Percentiles rank a stretch among this genome's conserved stretches.
These are phyloP conservation scores for Phytophthora tentaculata DNA, from an alignment of 352 stramenopile species.

Conservation along the genomic window DNA sequence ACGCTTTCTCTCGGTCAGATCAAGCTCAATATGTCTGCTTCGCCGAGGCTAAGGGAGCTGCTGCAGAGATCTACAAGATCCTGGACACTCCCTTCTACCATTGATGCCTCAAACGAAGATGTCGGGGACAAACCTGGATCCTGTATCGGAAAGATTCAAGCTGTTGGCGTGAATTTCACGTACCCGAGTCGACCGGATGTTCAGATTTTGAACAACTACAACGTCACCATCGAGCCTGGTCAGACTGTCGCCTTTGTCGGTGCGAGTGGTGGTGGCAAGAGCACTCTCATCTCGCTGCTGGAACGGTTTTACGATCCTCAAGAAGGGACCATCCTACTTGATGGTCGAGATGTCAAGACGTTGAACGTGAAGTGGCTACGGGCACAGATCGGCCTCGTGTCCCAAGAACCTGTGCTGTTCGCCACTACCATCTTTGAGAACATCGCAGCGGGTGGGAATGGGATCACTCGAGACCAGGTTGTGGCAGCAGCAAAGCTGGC, in stretches of 20 bases:
- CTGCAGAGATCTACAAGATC: constrained; percentile 42
- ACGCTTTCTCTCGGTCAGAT: not conserved
- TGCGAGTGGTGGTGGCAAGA: constrained; percentile 43
- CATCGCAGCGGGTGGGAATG: constrained; percentile 74
- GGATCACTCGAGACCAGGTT: constrained; percentile 69
- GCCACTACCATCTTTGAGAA: constrained; percentile 92
- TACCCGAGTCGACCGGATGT: constrained; percentile 67
- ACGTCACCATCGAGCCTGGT: constrained; percentile 39
- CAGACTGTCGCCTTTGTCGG: constrained; percentile 43
- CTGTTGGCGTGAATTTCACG: constrained; percentile 61
- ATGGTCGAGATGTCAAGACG: constrained; percentile 77
- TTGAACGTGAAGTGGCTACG: constrained; percentile 82
- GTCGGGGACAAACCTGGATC: not conserved
- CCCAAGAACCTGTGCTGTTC: constrained; percentile 92
- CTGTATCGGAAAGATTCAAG: constrained; percentile 48
- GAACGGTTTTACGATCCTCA: constrained; percentile 91
- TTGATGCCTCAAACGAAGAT: constrained; percentile 14
- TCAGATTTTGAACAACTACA: constrained; percentile 42
- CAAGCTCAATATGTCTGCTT: constrained; percentile 14
- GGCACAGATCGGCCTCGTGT: constrained; percentile 72
- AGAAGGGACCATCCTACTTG: constrained; percentile 74
- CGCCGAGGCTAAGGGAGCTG: constrained; percentile 51
- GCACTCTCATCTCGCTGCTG: constrained; percentile 59
- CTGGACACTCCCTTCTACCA: not conserved
- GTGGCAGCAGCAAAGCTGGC: constrained; percentile 62